phyloP scores from a whole-genome alignment of 345 rosid genomes.

The Raphanus raphanistrum region DNA sequence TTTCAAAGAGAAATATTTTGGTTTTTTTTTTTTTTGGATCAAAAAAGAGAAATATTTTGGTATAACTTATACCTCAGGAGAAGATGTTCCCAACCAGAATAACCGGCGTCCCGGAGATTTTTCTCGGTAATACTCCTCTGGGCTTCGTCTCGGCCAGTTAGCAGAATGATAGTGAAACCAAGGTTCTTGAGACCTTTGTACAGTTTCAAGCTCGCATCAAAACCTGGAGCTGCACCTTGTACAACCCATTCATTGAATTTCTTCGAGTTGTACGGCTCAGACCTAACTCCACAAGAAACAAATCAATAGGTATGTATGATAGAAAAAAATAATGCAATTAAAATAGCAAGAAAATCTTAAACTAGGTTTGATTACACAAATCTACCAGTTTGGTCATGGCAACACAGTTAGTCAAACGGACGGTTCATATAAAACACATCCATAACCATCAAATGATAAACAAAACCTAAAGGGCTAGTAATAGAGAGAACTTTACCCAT shows the following conservation, averaged over 20 bases:
- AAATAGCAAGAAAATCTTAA: too few species aligned
- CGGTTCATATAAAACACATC: neutral
- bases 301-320: neutral
- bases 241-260: neutral
- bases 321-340: neutral
- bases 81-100: neutral
- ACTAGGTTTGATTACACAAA: neutral
- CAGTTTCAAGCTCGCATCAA: neutral
- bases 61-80: neutral
- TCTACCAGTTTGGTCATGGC: neutral
- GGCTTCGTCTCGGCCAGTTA: neutral
- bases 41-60: neutral
- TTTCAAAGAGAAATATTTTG: too few species aligned
- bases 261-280: neutral
- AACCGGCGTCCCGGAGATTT: neutral
- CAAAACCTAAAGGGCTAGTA: neutral
- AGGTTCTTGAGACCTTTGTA: neutral
- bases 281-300: neutral
- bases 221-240: neutral
- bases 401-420: slow-evolving; percentile 14
- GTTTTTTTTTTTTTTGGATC: too few species aligned
- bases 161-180: neutral
- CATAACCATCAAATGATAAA: neutral
- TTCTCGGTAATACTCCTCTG: neutral
- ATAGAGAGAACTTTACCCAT: slow-evolving; percentile 34